Percentiles rank a stretch among this genome's conserved stretches.
phyloP scores from a whole-genome alignment of 2,329 filamentous ascomycete genomes.

The Trichoderma arundinaceum region DNA sequence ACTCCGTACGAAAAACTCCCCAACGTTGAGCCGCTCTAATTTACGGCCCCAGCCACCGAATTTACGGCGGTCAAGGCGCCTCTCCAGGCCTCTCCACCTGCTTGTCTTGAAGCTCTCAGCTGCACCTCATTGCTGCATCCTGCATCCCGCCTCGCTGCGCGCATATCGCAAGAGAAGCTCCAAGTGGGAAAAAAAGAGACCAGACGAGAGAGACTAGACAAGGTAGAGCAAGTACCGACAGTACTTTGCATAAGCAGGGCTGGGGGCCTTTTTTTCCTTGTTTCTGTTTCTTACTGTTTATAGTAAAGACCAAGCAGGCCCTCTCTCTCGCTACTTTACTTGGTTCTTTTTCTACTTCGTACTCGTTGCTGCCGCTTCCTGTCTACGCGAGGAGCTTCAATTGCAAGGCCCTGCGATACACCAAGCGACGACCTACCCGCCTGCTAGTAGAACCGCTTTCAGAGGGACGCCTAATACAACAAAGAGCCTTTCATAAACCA shows the following conservation, averaged over 20 bases:
- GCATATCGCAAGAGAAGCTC: constrained; percentile 22
- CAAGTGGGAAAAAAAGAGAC: background rate
- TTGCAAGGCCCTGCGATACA: background rate
- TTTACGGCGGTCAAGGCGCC: constrained; percentile 39
- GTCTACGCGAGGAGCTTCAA: background rate
- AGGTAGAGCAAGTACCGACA: constrained; percentile 1
- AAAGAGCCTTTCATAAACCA: background rate
- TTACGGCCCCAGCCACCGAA: constrained; percentile 41
- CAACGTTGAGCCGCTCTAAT: background rate
- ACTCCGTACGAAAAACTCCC: constrained; percentile 11
- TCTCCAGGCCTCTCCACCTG: constrained; percentile 1
- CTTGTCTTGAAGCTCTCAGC: constrained; percentile 16
- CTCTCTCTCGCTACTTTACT: background rate
- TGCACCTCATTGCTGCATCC: constrained; percentile 32
- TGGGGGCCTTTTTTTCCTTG: background rate
- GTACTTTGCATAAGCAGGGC: background rate
- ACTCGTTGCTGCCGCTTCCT: background rate
- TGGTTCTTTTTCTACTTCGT: background rate
- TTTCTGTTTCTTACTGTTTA: constrained; percentile 2
- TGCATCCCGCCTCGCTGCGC: constrained; percentile 23
- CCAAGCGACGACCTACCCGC: no score
- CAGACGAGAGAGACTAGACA: background rate
- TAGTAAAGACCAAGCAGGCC: constrained; percentile 7
- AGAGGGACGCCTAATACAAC: background rate
- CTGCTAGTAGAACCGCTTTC: no score